phyloP scores from a whole-genome alignment of 495 filamentous ascomycete genomes.

The Lophiostoma macrostomum region DNA sequence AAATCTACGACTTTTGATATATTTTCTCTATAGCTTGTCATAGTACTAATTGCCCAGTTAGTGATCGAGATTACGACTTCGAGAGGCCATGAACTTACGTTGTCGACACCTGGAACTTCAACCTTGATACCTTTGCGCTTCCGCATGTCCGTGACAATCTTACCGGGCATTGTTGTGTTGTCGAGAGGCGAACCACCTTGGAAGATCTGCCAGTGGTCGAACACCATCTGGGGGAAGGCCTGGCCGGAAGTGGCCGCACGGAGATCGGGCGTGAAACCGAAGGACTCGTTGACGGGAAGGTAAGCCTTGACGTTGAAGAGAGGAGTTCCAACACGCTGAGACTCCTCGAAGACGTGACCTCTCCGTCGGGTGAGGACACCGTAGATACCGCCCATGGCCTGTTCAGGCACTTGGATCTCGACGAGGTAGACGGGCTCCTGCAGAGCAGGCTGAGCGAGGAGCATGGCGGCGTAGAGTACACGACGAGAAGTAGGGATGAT shows the following conservation, averaged over 20 bases:
- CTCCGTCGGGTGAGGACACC: constrained; percentile 96
- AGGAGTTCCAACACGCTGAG: constrained; percentile 97
- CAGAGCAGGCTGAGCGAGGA: constrained; percentile 86
- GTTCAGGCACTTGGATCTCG: constrained; percentile 98
- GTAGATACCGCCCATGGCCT: constrained; percentile 99
- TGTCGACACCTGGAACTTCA: constrained; percentile 81
- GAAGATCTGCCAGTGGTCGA: constrained; percentile 96
- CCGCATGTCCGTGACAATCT: constrained; percentile 82
- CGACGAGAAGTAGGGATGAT: constrained; percentile 97
- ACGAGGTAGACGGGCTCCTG: constrained; percentile 98
- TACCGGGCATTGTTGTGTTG: constrained; percentile 75
- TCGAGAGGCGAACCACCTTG: constrained; percentile 94
- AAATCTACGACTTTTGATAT: constrained; percentile 36
- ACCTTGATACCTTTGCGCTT: constrained; percentile 99
- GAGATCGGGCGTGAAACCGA: constrained; percentile 98
- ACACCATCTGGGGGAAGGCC: constrained; percentile 97
- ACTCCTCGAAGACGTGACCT: constrained; percentile 98
- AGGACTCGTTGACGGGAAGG: constrained; percentile 98
- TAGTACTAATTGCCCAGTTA: constrained; percentile 78
- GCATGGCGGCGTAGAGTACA: constrained; percentile 88
- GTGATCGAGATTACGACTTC: constrained; percentile 31
- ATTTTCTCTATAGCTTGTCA: constrained; percentile 82
- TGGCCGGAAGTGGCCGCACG: constrained; percentile 89
- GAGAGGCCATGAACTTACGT: constrained; percentile 65
- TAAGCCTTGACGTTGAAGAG: constrained; percentile 99